Base-by-base conservation (phyloP, 768 basidiomycete genomes). In the Phylloporus sp. region DNA sequence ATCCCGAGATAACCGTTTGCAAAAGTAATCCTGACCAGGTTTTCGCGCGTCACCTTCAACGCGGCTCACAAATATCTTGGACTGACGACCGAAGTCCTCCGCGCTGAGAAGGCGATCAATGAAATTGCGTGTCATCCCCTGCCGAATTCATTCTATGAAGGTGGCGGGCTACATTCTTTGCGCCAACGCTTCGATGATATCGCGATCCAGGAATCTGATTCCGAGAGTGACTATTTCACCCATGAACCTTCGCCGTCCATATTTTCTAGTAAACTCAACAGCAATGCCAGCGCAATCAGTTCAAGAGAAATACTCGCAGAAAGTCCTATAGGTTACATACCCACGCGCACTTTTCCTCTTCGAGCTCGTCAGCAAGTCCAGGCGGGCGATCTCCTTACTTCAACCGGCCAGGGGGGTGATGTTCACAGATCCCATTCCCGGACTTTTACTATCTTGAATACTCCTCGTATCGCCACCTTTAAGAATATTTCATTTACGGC, bases 61-160 rank as follows among this genome's bases (percentile, higher is more conserved):
- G 96, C 95, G 9, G 94, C 96, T 0, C 96, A 98, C 66, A 87
- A 86, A 59, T 99, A 96, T 64, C 80, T 99, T 6, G 96, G 96
- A 6, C 64, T 99, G 43, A 99, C 96, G 0, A 82, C 84, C 15
- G 96, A 99, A 66, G 90, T 98, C 5, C 82, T 99, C 28, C 82
- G 92, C 27, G 95, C 96, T 3, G 96, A 99, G 69, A 91, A 96
- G 61, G 88, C 90, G 0, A 95, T 99, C 64, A 99, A 99, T 57
- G 87, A 94, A 50, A 86, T 97, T 50, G 95, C 96, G 14, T 94
- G 92, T 42, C 91, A 98, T 64, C 96, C 96, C 3, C 74, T 99
- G 0, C 94, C 96, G 0, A 69, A 79, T 13, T 82, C 84, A 0
- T 99, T 98, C 70, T 98, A 97, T 58, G 86, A 92, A 64, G 82